These are phyloP conservation scores for Phytomonas sp. DNA, from an alignment of 208 protist species.

Conservation along the genomic window DNA sequence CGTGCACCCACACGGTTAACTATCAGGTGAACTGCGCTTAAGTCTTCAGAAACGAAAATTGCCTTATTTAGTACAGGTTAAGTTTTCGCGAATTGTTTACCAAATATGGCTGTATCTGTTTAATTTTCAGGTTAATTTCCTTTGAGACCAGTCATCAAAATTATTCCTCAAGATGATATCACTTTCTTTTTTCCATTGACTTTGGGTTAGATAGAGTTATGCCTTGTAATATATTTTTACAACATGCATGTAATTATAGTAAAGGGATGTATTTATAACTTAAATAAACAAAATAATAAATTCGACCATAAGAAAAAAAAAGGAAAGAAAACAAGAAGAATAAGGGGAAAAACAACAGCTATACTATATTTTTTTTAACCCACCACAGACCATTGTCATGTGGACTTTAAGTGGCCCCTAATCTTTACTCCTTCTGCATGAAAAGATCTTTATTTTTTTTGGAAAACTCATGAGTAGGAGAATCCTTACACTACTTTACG, in stretches of 20 bases:
- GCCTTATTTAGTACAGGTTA: slow-evolving; percentile 6
- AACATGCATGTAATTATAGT: slow-evolving; percentile 5
- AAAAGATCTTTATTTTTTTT: neutral
- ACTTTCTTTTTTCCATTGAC: neutral
- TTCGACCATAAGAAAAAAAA: neutral
- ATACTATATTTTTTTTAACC: slow-evolving; percentile 4
- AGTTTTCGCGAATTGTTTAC: neutral
- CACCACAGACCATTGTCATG: neutral
- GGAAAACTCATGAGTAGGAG: neutral
- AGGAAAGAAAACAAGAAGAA: slow-evolving; percentile 3
- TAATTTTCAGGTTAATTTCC: neutral
- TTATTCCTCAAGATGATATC: neutral
- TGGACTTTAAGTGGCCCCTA: neutral
- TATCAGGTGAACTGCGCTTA: neutral
- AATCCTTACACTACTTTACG: neutral
- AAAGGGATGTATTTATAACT: neutral
- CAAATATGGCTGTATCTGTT: slow-evolving; percentile 2
- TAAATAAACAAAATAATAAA: neutral
- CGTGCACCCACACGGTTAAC: neutral
- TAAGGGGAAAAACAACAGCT: neutral
- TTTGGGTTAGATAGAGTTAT: neutral
- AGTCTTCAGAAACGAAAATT: neutral
- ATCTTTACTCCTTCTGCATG: neutral
- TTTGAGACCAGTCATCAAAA: neutral
- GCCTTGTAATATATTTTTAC: neutral